Evolutionary conservation across 1,284 basidiomycete species (phyloP).

Genomic region (Malassezia dermatis): DNA sequence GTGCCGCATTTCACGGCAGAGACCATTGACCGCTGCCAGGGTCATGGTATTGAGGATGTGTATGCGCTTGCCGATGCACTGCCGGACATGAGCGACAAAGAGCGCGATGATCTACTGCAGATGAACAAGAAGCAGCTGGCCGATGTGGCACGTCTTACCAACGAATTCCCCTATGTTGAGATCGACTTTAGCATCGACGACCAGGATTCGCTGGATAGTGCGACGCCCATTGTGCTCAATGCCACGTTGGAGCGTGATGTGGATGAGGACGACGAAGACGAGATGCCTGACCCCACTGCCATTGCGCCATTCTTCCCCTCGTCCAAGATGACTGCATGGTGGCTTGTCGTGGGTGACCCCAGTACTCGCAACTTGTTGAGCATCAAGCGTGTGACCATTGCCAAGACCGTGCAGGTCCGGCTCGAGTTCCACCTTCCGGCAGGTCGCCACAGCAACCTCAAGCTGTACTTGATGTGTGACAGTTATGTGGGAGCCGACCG

Average conservation of each 20-base stretch:
- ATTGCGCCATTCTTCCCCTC: constrained; percentile 82
- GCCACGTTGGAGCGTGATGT: constrained; percentile 75
- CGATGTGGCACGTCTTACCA: constrained; percentile 58
- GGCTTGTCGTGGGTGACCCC: constrained; percentile 82
- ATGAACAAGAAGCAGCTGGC: constrained; percentile 65
- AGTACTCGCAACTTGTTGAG: constrained; percentile 63
- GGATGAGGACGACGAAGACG: constrained; percentile 59
- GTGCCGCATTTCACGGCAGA: constrained; percentile 77
- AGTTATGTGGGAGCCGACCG: constrained; percentile 55
- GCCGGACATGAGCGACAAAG: constrained; percentile 30
- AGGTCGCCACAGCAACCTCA: constrained; percentile 66
- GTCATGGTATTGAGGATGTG: constrained; percentile 36
- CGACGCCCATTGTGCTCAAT: constrained; percentile 68
- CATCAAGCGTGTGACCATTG: constrained; percentile 89
- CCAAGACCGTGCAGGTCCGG: constrained; percentile 59
- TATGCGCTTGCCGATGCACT: constrained; percentile 35
- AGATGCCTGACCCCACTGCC: constrained; percentile 55
- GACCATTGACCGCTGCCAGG: constrained; percentile 71
- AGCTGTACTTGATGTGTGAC: constrained; percentile 85
- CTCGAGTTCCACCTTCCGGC: constrained; percentile 68
- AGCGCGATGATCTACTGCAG: constrained; percentile 61
- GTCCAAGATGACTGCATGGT: constrained; percentile 90
- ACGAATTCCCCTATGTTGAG: constrained; percentile 56
- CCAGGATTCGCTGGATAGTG: constrained; percentile 65
- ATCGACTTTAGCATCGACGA: constrained; percentile 62